Evolutionary conservation across 2,329 filamentous ascomycete genomes (phyloP).

Genomic region (Pseudogymnoascus sp.): DNA sequence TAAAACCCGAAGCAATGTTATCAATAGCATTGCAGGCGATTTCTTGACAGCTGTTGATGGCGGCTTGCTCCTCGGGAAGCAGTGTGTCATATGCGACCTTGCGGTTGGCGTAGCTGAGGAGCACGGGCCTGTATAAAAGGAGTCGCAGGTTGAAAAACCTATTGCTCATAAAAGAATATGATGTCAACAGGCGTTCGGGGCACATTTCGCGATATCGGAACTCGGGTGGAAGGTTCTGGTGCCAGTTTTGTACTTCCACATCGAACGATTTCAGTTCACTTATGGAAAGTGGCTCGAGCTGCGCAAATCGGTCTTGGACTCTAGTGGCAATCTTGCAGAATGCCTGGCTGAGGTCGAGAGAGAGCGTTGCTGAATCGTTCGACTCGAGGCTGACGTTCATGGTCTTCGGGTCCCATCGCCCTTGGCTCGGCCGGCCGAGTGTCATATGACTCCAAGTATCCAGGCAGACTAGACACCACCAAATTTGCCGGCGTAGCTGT

Average conservation of each 20-base stretch:
- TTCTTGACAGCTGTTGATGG: conserved; percentile 3
- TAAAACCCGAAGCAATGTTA: neutral
- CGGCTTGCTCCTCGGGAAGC: neutral
- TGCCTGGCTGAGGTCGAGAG: neutral
- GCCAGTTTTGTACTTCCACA: neutral
- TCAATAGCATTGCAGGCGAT: conserved; percentile 5
- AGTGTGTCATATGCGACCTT: neutral
- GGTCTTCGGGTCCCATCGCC: neutral
- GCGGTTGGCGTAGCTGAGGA: conserved; percentile 2
- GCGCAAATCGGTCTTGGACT: neutral
- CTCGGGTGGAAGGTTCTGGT: neutral
- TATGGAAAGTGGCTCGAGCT: neutral
- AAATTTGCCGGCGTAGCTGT: conserved; percentile 25
- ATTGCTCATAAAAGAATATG: neutral
- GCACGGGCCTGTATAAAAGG: neutral
- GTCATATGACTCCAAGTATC: conserved; percentile 29
- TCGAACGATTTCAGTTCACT: neutral
- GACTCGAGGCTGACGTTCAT: neutral
- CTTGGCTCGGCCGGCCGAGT: neutral
- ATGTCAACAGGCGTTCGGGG: neutral
- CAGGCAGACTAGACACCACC: conserved; percentile 37
- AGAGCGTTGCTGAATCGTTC: neutral
- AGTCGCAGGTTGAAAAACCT: conserved; percentile 2
- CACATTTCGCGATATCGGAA: neutral
- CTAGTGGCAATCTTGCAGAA: neutral